Evolutionary conservation across 73 alveolate genomes (phyloP).

Genomic region (Loxodes magnus): DNA sequence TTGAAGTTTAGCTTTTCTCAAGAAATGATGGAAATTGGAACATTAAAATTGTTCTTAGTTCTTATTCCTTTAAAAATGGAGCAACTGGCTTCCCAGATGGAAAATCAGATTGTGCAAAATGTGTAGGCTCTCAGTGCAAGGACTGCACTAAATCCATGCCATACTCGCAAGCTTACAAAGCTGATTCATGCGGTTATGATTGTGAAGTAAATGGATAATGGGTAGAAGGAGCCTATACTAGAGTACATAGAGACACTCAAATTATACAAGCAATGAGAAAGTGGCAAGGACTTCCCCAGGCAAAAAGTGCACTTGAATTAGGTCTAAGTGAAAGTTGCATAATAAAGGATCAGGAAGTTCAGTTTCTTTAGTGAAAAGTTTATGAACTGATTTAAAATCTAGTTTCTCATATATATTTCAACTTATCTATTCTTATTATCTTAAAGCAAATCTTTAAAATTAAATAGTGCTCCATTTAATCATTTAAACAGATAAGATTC

Average conservation of each 20-base stretch:
- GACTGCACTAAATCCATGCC: slow-evolving; percentile 71
- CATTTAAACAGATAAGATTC: no score
- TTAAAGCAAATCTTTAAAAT: no score
- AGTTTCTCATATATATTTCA: no score
- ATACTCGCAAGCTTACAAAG: slow-evolving; percentile 71
- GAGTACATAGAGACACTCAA: slow-evolving; percentile 88
- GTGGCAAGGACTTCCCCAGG: slow-evolving; percentile 92
- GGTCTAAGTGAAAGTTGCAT: no score
- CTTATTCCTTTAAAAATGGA: slow-evolving; percentile 74
- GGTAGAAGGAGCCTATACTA: slow-evolving; percentile 82
- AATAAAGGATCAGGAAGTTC: no score
- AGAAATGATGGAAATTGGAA: slow-evolving; percentile 88
- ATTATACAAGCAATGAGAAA: slow-evolving; percentile 80
- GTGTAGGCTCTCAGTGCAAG: slow-evolving; percentile 60
- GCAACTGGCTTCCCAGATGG: slow-evolving; percentile 95
- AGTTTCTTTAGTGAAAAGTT: no score
- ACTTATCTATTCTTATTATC: no score
- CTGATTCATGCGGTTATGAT: slow-evolving; percentile 77
- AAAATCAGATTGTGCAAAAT: slow-evolving; percentile 62
- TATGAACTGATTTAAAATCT: no score
- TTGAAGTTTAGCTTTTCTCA: slow-evolving; percentile 63
- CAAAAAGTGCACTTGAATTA: no score
- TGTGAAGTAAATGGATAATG: slow-evolving; percentile 55
- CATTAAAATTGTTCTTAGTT: slow-evolving; percentile 65
- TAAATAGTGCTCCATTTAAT: no score